Percentiles rank a stretch among this genome's conserved stretches.
phyloP scores from a whole-genome alignment of 768 basidiomycete genomes.

The Lactifluus hygrophoroides region DNA sequence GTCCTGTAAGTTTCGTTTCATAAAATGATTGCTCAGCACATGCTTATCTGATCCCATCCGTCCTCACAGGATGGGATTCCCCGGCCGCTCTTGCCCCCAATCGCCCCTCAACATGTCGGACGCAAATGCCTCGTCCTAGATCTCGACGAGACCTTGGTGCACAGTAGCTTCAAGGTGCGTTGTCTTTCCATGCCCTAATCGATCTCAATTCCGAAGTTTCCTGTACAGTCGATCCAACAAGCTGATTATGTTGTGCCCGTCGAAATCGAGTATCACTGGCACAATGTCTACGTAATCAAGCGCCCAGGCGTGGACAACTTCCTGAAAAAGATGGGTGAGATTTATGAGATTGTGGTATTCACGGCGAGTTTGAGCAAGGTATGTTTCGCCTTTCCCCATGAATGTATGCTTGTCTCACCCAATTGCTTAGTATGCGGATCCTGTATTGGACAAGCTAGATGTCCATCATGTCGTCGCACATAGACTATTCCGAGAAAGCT shows the following conservation, averaged over 20 bases:
- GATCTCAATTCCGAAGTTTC: conserved; percentile 12
- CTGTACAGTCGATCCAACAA: conserved; percentile 71
- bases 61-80: conserved; percentile 69
- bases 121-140: conserved; percentile 95
- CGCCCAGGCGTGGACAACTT: conserved; percentile 97
- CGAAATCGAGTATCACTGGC: conserved; percentile 96
- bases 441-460: conserved; percentile 95
- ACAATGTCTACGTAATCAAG: conserved; percentile 99
- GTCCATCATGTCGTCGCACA: conserved; percentile 87
- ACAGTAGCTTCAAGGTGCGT: conserved; percentile 94
- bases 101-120: conserved; percentile 71
- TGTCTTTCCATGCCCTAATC: background rate
- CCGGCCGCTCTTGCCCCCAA: conserved; percentile 79
- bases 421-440: conserved; percentile 84
- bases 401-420: conserved; percentile 8
- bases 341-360: conserved; percentile 97
- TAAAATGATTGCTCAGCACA: background rate
- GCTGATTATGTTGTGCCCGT: conserved; percentile 99
- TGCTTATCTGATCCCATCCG: background rate
- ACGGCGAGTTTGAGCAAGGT: conserved; percentile 98
- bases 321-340: conserved; percentile 95
- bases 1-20: conserved; percentile 68
- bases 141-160: conserved; percentile 93
- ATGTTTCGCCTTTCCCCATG: conserved; percentile 20
- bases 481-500: conserved; percentile 93